Evolutionary conservation across 2,329 filamentous ascomycete genomes (phyloP), one percentile per base, ranked within the genome.

Genomic region (Neonectria hederae): DNA sequence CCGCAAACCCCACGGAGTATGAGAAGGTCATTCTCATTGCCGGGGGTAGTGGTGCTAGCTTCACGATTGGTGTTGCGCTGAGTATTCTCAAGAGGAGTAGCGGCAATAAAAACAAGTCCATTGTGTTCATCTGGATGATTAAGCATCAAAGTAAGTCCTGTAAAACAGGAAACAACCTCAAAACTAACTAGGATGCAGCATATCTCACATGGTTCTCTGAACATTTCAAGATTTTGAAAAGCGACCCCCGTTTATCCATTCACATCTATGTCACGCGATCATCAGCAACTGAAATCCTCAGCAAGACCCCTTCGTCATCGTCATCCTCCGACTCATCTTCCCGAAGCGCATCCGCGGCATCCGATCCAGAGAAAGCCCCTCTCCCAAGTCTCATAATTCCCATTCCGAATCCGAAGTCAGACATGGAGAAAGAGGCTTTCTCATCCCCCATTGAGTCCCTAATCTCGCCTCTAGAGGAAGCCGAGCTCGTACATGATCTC

Each of bases 1-100:
- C 85, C 24, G 86, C 86, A 0, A 79, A 87, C 61, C 82, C 85
- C 0, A 78, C 81, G 57, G 76, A 80, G 14, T 86, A 82, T 64
- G 85, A 89, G 72, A 85, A 84, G 66, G 79, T 88, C 7, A 77
- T 90, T n/a, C 76, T 90, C 43, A 80, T 90, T 40, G 86, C 86
- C 4, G 88, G 87, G 13, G 88, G 88, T 5, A 87, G 86, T 54
- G 88, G 88, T 2, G 87, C 85, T 2, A 88, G 84, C 30, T 90
- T 89, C 72, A 80, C 81, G 6, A 76, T 81, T 46, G 81, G 82
- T 48, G 76, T 76, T 22, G 78, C 78, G 6, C 75, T 81, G 43
- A 72, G 75, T 62, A 73, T 82, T 55, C 71, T 83, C 13, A 75
- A 70, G 53, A 74, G 66, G 14, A 65, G 73, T 3, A 63, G 46